Evolutionary conservation across 169 alveolate species (phyloP).

Genomic region (Eimeria acervulina): DNA sequence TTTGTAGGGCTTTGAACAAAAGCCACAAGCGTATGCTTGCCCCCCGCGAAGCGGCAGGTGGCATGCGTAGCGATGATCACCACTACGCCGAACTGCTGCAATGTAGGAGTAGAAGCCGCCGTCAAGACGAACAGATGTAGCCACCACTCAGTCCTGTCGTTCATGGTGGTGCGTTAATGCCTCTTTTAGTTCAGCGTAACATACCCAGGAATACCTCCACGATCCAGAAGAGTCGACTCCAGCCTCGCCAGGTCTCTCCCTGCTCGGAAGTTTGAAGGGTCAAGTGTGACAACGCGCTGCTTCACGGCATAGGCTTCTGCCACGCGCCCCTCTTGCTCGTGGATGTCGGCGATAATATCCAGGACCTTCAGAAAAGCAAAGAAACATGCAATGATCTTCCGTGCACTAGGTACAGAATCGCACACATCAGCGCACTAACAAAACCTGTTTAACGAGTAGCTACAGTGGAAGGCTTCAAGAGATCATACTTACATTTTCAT

Average conservation of each 20-base stretch:
- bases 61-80: neutral
- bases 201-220: conserved; percentile 72
- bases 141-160: neutral
- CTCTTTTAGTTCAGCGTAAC: conserved; percentile 61
- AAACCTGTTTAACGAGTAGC: neutral
- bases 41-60: neutral
- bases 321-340: conserved; percentile 81
- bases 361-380: conserved; percentile 55
- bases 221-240: conserved; percentile 66
- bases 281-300: conserved; percentile 81
- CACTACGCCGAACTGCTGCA: neutral
- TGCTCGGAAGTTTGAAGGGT: conserved; percentile 82
- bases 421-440: neutral
- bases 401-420: neutral
- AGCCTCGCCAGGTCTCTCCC: conserved; percentile 77
- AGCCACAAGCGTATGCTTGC: neutral
- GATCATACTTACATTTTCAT: conserved; percentile 48
- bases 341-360: conserved; percentile 78
- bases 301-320: conserved; percentile 80
- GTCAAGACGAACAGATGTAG: neutral
- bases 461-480: neutral
- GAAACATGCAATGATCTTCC: neutral
- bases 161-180: neutral
- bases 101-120: neutral
- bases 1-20: neutral